Percentiles rank a stretch among this genome's conserved stretches.
Conservation (phyloP, 805 yeast genomes). For the Candida tallmaniae region DNA sequence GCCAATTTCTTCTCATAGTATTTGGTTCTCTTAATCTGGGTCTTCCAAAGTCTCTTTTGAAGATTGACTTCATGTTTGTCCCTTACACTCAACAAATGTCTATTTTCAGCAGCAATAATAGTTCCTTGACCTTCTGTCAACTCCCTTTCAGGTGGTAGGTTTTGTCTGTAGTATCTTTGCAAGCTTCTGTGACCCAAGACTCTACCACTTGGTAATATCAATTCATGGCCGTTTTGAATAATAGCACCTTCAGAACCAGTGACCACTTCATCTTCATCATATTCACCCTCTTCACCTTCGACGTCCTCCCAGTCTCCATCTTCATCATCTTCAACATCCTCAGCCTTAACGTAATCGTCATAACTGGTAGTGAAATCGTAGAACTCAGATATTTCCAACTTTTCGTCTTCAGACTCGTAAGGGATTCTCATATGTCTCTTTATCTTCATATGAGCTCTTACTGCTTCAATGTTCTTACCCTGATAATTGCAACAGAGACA, state of each 20-base stretch:
- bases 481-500: conserved; percentile 80
- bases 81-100: conserved; percentile 41
- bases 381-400: conserved; percentile 68
- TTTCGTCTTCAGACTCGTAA: conserved; percentile 76
- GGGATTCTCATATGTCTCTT: conserved; percentile 90
- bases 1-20: conserved; percentile 54
- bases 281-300: conserved; percentile 20
- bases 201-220: conserved; percentile 39
- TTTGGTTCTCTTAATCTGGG: conserved; percentile 47
- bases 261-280: conserved; percentile 24
- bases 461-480: conserved; percentile 81
- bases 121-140: conserved; percentile 45
- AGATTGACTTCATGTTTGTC: conserved; percentile 38
- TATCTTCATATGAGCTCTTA: conserved; percentile 79
- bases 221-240: conserved; percentile 33
- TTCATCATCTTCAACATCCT: conserved; percentile 14
- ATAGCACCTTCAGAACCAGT: conserved; percentile 24
- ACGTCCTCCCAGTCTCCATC: conserved; percentile 43
- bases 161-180: conserved; percentile 41
- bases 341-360: conserved; percentile 19
- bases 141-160: conserved; percentile 39
- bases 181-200: conserved; percentile 41
- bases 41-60: conserved; percentile 59
- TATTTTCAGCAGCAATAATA: conserved; percentile 47
- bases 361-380: conserved; percentile 79